A percentile compares a stretch with the other conserved stretches of the same genome.
phyloP scores from a whole-genome alignment of 176 grass and related monocot genomes.

The Oryza glumipatula region DNA sequence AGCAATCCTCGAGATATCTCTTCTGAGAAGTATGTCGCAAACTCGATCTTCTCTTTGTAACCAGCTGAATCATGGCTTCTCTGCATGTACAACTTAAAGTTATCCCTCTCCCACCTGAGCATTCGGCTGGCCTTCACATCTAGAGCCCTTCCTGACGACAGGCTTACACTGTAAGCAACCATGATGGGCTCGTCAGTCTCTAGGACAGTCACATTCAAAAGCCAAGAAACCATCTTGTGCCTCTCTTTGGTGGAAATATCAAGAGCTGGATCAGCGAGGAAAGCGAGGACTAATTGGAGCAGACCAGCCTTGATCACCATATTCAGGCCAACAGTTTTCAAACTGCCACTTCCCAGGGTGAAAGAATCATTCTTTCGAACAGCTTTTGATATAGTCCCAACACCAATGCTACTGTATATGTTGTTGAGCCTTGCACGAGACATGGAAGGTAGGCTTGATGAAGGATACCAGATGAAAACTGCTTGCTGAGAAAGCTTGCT shows the following conservation, averaged over 20 bases:
- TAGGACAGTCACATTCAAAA: constrained; percentile 50
- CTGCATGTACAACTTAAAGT: constrained; percentile 44
- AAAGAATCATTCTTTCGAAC: constrained; percentile 45
- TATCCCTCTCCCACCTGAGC: constrained; percentile 67
- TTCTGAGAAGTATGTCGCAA: constrained; percentile 51
- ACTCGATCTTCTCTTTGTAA: constrained; percentile 51
- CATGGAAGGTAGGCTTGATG: neutral
- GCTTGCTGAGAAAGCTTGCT: constrained; percentile 33
- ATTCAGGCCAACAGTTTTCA: neutral
- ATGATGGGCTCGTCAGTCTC: constrained; percentile 48
- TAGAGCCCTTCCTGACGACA: constrained; percentile 40
- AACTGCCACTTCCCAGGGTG: neutral
- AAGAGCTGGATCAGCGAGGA: constrained; percentile 43
- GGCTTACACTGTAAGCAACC: constrained; percentile 45
- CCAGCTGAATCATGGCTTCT: neutral
- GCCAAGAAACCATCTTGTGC: constrained; percentile 42
- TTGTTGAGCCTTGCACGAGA: constrained; percentile 46
- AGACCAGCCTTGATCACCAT: constrained; percentile 49
- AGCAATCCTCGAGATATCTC: constrained; percentile 70
- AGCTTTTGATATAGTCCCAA: constrained; percentile 58
- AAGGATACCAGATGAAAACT: constrained; percentile 69
- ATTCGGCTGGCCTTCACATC: constrained; percentile 40
- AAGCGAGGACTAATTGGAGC: constrained; percentile 49
- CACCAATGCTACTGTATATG: constrained; percentile 55
- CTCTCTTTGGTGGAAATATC: constrained; percentile 44